Evolutionary conservation across 441 rosid genomes (phyloP), one percentile per base, ranked within the genome.

Genomic region (Eutrema salsugineum): DNA sequence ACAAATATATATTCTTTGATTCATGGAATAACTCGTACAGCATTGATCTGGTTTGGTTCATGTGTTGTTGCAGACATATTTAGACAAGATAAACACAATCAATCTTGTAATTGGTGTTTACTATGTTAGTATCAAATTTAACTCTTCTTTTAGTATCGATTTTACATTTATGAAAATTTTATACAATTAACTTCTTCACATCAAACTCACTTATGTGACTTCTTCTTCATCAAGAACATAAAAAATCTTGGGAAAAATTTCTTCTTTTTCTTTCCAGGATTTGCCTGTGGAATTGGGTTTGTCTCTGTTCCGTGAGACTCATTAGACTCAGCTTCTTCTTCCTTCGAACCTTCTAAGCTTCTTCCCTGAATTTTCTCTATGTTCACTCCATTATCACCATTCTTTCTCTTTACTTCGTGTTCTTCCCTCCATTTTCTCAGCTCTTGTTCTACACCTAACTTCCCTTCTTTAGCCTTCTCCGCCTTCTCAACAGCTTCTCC

Each of bases 381-480:
- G 62, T 43, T 71, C 58, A 30, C 77, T 62, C 65, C 88, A 49
- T 81, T 58, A 42, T 88, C 86, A 46, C 82, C 68, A 44, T 72
- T 81, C 88, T 84, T 87, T 68, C 90, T 83, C 56, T 75, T 81
- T 68, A 76, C 88, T 77, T 86, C 96, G 7, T 88, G 85, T 78
- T 91, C 96, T 15, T 91, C 88, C 73, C 97, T 87, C 97, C 97
- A 90, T 76, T 78, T 88, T 77, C 98, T 86, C 76, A 90, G 71
- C 78, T 94, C 95, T 40, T 91, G 95, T 72, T 94, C 99, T 43
- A 83, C 86, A 48, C 87, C 86, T 70, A 91, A 51, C 81, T 91
- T 94, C 70, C 89, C 91, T 85, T 90, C 92, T 86, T 90, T 85
- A 70, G 99, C 99, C 82, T 77, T 81, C 80, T 90, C 95, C 10